Base-by-base conservation (phyloP, 768 basidiomycete species). In the Pleurotus djamor region DNA sequence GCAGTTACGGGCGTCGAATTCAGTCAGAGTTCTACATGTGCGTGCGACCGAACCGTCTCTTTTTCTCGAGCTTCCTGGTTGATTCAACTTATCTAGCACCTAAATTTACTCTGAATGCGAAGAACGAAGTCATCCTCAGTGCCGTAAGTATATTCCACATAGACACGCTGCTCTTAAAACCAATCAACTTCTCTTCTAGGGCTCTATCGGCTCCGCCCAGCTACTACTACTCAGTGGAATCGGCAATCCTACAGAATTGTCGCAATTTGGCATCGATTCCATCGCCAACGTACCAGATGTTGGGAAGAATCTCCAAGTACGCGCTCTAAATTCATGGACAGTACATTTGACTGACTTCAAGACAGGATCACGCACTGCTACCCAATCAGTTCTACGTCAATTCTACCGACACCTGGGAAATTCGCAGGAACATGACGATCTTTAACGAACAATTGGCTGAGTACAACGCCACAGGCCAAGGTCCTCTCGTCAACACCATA, bases 401-500 rank as follows among this genome's bases (percentile, higher is more conserved):
- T 45, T 66, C 65, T 7, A 64, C 43, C n/a, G 36, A 67, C 35
- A 68, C 65, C 8, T 65, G 63, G 52, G 68, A 67, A 32, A 28
- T 52, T 2, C 52, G 52, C 5, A 61, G 60, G 4, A 62, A 68
- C 50, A 36, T 61, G 5, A 58, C 62, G 7, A 38, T 61, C 1
- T 57, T 59, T 9, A 60, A 49, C 1, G 58, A 57, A 34, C 48
- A 61, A 10, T n/a, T 68, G 16, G 21, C 36, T 4, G 61, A 69
- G 49, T 74, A 69, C 67, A 58, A 64, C 5, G 49, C 55, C 4
- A 67, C 61, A 43, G 37, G 61, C 32, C 65, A 64, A 12, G 74
- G 74, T 1, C 68, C 65, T 7, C 64, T 74, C 43, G 64, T 65
- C 5, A 59, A 68, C 54, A 64, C 58, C 1, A 60, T 64, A 0